These are phyloP conservation scores for Suhomyces pyralidae DNA, from an alignment of 805 yeast species.

Conservation along the genomic window DNA sequence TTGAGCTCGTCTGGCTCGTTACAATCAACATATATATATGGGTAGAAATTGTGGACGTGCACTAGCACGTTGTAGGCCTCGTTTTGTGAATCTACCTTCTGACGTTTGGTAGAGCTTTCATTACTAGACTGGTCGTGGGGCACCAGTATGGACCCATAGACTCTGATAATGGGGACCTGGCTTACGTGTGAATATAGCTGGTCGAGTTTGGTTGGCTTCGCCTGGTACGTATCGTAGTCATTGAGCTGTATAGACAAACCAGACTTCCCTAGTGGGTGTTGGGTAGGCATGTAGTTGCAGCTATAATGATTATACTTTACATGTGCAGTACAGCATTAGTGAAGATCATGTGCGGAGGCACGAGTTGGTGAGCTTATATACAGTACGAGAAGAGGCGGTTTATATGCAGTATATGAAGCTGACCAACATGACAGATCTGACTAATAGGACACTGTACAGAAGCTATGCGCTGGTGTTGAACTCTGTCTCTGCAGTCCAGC, in stretches of 20 bases:
- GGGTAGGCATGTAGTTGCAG: background rate
- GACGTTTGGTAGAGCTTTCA: background rate
- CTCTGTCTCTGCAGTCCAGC: no score
- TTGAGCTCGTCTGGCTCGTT: constrained; percentile 32
- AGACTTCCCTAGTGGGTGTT: background rate
- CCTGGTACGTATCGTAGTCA: constrained; percentile 63
- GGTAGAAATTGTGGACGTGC: constrained; percentile 83
- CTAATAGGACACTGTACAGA: no score
- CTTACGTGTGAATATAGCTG: constrained; percentile 31
- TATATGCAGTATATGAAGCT: no score
- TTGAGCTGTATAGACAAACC: constrained; percentile 48
- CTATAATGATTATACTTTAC: background rate
- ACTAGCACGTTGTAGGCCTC: constrained; percentile 35
- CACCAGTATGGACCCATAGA: constrained; percentile 67
- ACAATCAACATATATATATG: constrained; percentile 72
- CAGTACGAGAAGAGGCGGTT: no score
- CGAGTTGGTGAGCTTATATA: no score
- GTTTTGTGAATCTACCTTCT: background rate
- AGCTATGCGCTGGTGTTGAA: no score
- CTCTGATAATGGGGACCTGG: constrained; percentile 70
- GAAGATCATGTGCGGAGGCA: no score
- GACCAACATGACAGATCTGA: no score
- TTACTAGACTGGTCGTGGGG: constrained; percentile 19
- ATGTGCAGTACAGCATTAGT: background rate
- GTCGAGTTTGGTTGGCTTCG: constrained; percentile 55